Percentiles rank a stretch among this genome's conserved stretches.
Evolutionary conservation across 176 grass and related monocot genomes (phyloP).

Genomic region (Ananas comosus): DNA sequence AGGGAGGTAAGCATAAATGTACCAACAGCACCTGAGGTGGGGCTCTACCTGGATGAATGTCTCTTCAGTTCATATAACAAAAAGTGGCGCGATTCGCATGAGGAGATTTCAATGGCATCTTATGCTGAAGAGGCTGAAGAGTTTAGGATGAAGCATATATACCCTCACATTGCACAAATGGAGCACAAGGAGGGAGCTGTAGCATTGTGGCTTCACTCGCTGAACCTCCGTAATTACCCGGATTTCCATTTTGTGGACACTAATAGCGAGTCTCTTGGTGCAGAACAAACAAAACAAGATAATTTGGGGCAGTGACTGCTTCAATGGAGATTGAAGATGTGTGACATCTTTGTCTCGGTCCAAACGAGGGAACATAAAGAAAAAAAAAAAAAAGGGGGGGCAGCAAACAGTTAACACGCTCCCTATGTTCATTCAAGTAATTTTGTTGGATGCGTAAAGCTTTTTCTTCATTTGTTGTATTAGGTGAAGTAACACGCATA

Average conservation of each 20-base stretch:
- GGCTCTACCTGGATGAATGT: conserved; percentile 74
- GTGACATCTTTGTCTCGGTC: not conserved
- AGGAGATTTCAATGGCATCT: conserved; percentile 76
- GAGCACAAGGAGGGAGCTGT: conserved; percentile 87
- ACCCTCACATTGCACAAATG: conserved; percentile 83
- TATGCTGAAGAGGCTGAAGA: conserved; percentile 62
- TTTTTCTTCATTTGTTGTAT: too few relatives aligned
- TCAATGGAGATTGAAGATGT: not conserved
- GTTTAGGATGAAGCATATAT: conserved; percentile 88
- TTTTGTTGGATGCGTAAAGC: not conserved
- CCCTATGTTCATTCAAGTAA: not conserved
- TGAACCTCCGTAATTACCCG: conserved; percentile 80
- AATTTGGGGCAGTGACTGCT: conserved; percentile 10
- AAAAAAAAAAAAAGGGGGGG: not conserved
- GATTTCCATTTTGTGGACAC: conserved; percentile 64
- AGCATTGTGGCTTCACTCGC: conserved; percentile 84
- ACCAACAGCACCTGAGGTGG: conserved; percentile 89
- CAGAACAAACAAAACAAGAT: conserved; percentile 14
- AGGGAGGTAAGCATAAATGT: conserved; percentile 88
- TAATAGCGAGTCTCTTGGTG: conserved; percentile 8
- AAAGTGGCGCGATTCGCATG: conserved; percentile 86
- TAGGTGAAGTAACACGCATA: too few relatives aligned
- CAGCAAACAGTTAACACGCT: not conserved
- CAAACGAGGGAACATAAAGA: not conserved
- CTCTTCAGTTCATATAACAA: conserved; percentile 84